Base-by-base conservation (phyloP, 2,329 filamentous ascomycete genomes). In the Nemania sp. region DNA sequence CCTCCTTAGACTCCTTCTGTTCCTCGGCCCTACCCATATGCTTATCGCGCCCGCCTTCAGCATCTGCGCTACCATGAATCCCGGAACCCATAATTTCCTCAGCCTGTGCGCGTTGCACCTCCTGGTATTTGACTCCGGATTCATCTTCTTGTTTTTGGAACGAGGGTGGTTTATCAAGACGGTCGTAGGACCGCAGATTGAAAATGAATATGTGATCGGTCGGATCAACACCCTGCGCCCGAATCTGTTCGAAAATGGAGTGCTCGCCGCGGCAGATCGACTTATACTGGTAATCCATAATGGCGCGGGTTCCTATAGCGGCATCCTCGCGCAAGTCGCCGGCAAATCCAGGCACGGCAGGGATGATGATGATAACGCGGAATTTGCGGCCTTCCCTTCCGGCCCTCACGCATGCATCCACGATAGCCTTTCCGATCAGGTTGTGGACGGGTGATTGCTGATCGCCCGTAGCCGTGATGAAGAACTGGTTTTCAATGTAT, bases 251-350 rank as follows among this genome's bases (percentile, higher is more conserved):
- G 68, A 90, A 95, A 54, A 99, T 98, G 4, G 92, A 97, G 72
- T 98, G 82, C 65, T 96, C 89, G 5, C 95, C 95, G 46, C 95
- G 89, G 71, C 90, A 91, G 66, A 99, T 96, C 0, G 92, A 96
- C 77, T 96, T 96, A 81, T 95, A 99, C 73, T 98, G 95, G 72
- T 97, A 98, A 73, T 98, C 93, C 92, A 99, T 98, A 70, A 98
- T 99, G 11, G 93, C 94, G 50, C 92, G 79, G 0, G 94, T 98
- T 10, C 94, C 94, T 1, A 86, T 86, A 0, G 94, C 94, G 18
- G 90, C 92, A 68, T 91, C 87, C 12, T 92, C 87, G 58, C 93
- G 82, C 32, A 99, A 81, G 72, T 98, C 94, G 47, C 94, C 94
- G 0, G 94, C 93, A 69, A 99, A 99, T 0, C 94, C 95, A 7